Percentiles rank a stretch among this genome's conserved stretches.
Conservation (phyloP, 139 green algal genomes). For the Tetraselmis chui region DNA sequence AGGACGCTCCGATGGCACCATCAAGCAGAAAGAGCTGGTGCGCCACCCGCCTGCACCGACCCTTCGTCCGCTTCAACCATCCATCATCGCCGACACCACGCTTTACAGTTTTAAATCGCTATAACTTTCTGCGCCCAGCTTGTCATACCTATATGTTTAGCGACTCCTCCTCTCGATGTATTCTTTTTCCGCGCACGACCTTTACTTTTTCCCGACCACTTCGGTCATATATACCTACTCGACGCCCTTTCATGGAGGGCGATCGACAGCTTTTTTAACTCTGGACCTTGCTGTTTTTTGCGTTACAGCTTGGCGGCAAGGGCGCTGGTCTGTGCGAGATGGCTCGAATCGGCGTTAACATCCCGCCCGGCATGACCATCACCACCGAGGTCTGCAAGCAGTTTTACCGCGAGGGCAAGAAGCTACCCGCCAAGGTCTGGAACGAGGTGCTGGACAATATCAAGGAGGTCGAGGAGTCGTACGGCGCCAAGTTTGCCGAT, state of each 20-base stretch:
- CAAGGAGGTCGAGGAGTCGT: conserved; percentile 44
- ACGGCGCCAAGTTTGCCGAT: conserved; percentile 64
- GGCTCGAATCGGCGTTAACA: conserved; percentile 68
- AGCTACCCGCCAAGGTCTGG: conserved; percentile 62
- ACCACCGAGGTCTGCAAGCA: conserved; percentile 77
- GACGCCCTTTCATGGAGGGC: too few relatives aligned
- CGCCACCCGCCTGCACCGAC: background rate
- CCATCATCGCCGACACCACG: background rate
- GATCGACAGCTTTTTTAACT: too few relatives aligned
- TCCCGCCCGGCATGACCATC: conserved; percentile 86
- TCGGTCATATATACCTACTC: too few relatives aligned
- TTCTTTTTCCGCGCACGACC: too few relatives aligned
- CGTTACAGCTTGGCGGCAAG: conserved; percentile 81
- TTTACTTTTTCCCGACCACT: too few relatives aligned
- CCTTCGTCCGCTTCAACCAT: background rate
- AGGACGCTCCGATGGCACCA: conserved; percentile 39
- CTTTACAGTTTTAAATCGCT: too few relatives aligned
- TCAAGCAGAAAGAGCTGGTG: conserved; percentile 57
- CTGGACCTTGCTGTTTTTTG: too few relatives aligned
- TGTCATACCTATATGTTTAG: too few relatives aligned
- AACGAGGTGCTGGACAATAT: conserved; percentile 57
- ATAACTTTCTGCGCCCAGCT: too few relatives aligned
- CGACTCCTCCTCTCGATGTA: too few relatives aligned
- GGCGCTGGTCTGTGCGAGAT: conserved; percentile 89
- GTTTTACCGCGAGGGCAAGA: conserved; percentile 44